phyloP scores from a whole-genome alignment of 2,329 filamentous ascomycete species.

The Exophiala lecanii-corni region DNA sequence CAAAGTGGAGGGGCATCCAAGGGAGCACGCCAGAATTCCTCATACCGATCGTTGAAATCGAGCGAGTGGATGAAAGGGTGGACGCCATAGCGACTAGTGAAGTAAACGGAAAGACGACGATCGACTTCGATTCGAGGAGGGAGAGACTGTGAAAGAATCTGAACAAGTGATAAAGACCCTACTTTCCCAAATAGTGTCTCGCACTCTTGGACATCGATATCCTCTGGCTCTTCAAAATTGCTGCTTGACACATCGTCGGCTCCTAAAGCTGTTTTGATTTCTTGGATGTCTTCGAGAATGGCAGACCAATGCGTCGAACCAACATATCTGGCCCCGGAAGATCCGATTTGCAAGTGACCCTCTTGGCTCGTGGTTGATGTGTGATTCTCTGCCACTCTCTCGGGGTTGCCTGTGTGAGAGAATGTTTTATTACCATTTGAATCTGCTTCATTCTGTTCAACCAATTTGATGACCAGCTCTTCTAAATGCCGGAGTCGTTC shows the following conservation, averaged over 20 bases:
- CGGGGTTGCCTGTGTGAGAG: neutral
- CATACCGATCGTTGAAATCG: slow-evolving; percentile 39
- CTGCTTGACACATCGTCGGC: slow-evolving; percentile 4
- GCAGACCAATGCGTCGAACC: slow-evolving; percentile 42
- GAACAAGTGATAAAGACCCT: slow-evolving; percentile 14
- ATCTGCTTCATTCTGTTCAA: slow-evolving; percentile 5
- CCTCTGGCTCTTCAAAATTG: slow-evolving; percentile 18
- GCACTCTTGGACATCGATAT: slow-evolving; percentile 11
- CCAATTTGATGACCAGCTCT: slow-evolving; percentile 25
- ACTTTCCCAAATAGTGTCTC: slow-evolving; percentile 18
- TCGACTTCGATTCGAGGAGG: slow-evolving; percentile 22
- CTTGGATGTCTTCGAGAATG: slow-evolving; percentile 34
- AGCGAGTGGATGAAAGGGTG: slow-evolving; percentile 21
- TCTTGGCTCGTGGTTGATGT: slow-evolving; percentile 2
- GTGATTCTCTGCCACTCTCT: neutral
- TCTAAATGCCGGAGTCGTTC: slow-evolving; percentile 24
- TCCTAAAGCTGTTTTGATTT: slow-evolving; percentile 21
- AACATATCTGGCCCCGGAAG: slow-evolving; percentile 30
- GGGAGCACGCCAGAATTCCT: slow-evolving; percentile 49
- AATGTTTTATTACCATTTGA: neutral
- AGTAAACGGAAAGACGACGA: slow-evolving; percentile 23
- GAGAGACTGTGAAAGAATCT: slow-evolving; percentile 22
- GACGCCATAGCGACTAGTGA: slow-evolving; percentile 23
- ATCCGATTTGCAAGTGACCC: slow-evolving; percentile 14
- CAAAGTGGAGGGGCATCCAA: slow-evolving; percentile 46